phyloP scores from a whole-genome alignment of 768 basidiomycete species.

The Auriscalpium vulgare region DNA sequence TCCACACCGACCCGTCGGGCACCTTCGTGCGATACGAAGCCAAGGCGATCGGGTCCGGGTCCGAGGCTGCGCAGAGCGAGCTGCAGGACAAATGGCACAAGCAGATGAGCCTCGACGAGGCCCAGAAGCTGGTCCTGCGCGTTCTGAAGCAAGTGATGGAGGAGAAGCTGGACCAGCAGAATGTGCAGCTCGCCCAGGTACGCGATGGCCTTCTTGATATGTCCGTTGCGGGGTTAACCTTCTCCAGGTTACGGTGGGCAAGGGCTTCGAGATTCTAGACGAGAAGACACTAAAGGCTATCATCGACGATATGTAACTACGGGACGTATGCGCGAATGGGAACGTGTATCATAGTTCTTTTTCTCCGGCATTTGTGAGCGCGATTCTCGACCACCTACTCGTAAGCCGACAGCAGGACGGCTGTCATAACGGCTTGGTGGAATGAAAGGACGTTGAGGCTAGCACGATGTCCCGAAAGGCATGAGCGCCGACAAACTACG shows the following conservation, averaged over 20 bases:
- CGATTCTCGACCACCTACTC: background rate
- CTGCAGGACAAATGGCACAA: conserved; percentile 96
- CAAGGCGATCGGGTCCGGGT: conserved; percentile 97
- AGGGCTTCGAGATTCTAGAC: conserved; percentile 86
- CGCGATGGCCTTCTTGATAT: conserved; percentile 8
- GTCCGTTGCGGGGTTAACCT: background rate
- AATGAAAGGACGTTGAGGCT: no score
- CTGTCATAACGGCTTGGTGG: no score
- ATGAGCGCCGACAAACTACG: no score
- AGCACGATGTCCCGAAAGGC: no score
- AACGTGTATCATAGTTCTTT: background rate
- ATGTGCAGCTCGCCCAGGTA: conserved; percentile 94
- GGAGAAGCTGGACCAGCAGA: conserved; percentile 97
- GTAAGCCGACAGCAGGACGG: no score
- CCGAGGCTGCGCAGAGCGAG: conserved; percentile 94
- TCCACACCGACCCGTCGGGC: conserved; percentile 96
- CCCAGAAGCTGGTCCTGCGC: conserved; percentile 75
- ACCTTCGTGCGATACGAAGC: conserved; percentile 96
- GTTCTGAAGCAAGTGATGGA: conserved; percentile 99
- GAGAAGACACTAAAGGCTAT: conserved; percentile 75
- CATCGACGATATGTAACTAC: conserved; percentile 70
- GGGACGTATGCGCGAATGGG: no score
- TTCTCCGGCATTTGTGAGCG: background rate
- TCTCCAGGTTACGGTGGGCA: conserved; percentile 63
- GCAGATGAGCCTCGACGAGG: conserved; percentile 89